Base-by-base conservation (phyloP, 176 grass and related monocot genomes). In the Thinopyrum elongatum region DNA sequence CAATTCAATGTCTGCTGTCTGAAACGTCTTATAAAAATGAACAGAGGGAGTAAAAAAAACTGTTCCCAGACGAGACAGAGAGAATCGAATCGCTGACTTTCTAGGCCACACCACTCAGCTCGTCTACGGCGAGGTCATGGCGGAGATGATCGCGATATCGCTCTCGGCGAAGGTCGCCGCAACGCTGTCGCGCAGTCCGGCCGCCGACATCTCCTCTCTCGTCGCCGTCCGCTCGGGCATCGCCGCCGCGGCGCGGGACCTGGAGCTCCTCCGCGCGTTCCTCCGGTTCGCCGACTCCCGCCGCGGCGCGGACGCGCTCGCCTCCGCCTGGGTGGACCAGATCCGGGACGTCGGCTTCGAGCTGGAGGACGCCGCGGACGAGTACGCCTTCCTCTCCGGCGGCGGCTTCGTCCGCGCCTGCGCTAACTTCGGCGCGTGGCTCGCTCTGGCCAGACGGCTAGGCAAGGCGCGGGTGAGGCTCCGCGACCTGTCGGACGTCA, bases 241-340 rank as follows among this genome's bases (percentile, higher is more conserved):
- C 41, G 41, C 59, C 7, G 69, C 22, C 10, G 78, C 69, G 29
- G 68, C 79, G 7, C 85, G 69, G n/a, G 78, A 82, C 36, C 78
- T 87, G n/a, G 85, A 87, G 39, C 78, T 87, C 38, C 85, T 87
- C 58, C 77, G 85, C 28, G 68, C 69, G 27, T 87, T 81, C 85
- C 85, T 87, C 41, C 85, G 78, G 21, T 65, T 11, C 59, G 85
- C 85, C 58, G 78, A 87, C 31, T 81, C 85, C 10, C 69, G 69
- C 78, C 30, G 78, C 78, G 69, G 58, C 58, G 6, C 16, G 51
- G 79, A 78, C 8, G 2, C 49, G 42, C 62, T 81, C 78, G 58
- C 38, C 46, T 47, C 80, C 5, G 34, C 88, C 1, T 90, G 89
- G 84, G 55, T 90, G 39, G 23, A 65, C 31, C 89, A 86, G 58